Base-by-base conservation (phyloP, 164 flowering plant genomes). In the Brasenia schreberi region DNA sequence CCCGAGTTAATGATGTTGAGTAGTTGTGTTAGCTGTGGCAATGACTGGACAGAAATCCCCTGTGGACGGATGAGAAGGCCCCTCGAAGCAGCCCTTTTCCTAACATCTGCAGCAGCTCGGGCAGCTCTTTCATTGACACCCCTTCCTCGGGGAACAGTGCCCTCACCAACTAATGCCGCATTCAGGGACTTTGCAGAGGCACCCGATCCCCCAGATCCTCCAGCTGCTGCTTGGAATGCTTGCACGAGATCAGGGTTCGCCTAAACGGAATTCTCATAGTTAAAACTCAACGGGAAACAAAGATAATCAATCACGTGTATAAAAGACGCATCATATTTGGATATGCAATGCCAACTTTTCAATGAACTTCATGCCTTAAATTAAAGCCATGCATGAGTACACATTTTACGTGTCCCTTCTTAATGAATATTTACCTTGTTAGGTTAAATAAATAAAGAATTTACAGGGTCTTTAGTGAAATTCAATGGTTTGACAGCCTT, bases 71-170 rank as follows among this genome's bases (percentile, higher is more conserved):
- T 75, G 64, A 77, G 68, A 19, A 88, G 87, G 7, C 96, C 97
- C 75, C 78, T 82, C 1, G 95, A 97, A 14, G 90, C 90, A n/a
- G 97, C 95, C 72, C 89, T 94, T 78, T 89, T 91, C 69, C 90
- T 76, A 7, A 72, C 89, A 65, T 85, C 97, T 53, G 90, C 96
- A 10, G 89, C 88, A 19, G 95, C 93, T 63, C 96, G 90, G 16
- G 93, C 92, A 62, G 90, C 93, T 66, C 97, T 78, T 70, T 92
- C 97, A 71, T 92, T 97, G 27, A 86, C 77, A 18, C 94, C 96
- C 65, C 96, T 78, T 5, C 96, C 97, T 52, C 97, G 88, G 45
- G 96, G 84, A 61, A 83, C 66, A 63, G 75, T 64, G 63, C 17
- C 27, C 68, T 87, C 93, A 12, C 88, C 90, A 45, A 83, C 66